Evolutionary conservation across 495 filamentous ascomycete genomes (phyloP), one percentile per base, ranked within the genome.

Genomic region (Baudoinia panamericana): DNA sequence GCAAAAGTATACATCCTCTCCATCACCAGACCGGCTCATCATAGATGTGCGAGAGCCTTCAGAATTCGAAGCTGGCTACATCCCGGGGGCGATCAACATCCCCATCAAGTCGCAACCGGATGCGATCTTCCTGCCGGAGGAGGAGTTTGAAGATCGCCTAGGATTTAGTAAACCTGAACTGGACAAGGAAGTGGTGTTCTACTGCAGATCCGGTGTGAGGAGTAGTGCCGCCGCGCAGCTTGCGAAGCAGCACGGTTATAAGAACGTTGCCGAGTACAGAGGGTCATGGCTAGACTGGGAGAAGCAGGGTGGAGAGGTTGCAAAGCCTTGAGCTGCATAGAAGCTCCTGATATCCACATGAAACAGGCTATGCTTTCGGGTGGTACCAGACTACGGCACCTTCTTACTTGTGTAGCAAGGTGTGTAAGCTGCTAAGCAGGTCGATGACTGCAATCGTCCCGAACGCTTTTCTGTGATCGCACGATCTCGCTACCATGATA

Each of bases 281-380:
- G 88, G 90, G 6, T 90, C 83, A 63, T 95, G 84, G 85, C 32
- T 80, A 49, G 88, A 95, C 61, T 97, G 88, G 88, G 67, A 64
- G 47, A 68, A 55, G 54, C 80, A 68, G 50, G 78, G 76, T 0
- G 83, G 80, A 19, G 13, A 39, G 36, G 36, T 26, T 19, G 30
- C 4, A 8, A 39, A 39, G 15, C 36, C 36, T n/a, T 39, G 13
- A 19, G 13, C 6, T 23, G 4, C n/a, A n/a, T n/a, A n/a, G n/a
- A n/a, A n/a, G n/a, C n/a, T n/a, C n/a, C n/a, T n/a, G n/a, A n/a
- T n/a, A n/a, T n/a, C n/a, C n/a, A n/a, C n/a, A n/a, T n/a, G n/a
- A n/a, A n/a, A n/a, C n/a, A n/a, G n/a, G n/a, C n/a, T n/a, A n/a
- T n/a, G n/a, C n/a, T n/a, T n/a, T n/a, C n/a, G n/a, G n/a, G n/a